phyloP scores from a whole-genome alignment of 352 stramenopile genomes.

The Globisporangium camurandrum region DNA sequence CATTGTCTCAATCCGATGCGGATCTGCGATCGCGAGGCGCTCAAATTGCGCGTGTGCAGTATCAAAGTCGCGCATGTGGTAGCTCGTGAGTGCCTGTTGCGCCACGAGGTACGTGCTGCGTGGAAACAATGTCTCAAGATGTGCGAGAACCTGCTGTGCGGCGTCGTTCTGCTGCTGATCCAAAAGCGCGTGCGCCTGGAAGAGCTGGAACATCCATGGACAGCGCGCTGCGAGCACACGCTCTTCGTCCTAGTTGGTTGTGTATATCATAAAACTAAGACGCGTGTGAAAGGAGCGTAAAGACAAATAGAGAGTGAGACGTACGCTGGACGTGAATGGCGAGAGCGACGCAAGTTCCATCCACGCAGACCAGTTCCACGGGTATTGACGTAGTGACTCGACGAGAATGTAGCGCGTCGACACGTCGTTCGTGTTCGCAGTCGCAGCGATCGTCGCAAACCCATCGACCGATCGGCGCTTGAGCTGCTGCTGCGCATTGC shows the following conservation, averaged over 20 bases:
- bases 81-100: conserved; percentile 71
- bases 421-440: conserved; percentile 26
- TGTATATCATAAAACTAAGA: neutral
- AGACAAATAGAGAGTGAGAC: conserved; percentile 13
- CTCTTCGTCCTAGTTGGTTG: conserved; percentile 44
- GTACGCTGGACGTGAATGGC: conserved; percentile 43
- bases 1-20: conserved; percentile 74
- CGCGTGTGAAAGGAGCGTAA: no score
- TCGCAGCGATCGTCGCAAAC: conserved; percentile 11
- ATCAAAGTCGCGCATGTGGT: conserved; percentile 82
- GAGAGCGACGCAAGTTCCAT: conserved; percentile 87
- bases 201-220: conserved; percentile 81
- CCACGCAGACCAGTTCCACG: conserved; percentile 97
- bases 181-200: conserved; percentile 71
- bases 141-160: conserved; percentile 42
- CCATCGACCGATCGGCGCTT: conserved; percentile 11
- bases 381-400: conserved; percentile 62
- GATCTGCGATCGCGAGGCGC: conserved; percentile 46
- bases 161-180: conserved; percentile 75
- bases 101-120: conserved; percentile 66
- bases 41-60: conserved; percentile 71
- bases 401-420: conserved; percentile 61
- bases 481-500: conserved; percentile 33
- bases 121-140: conserved; percentile 47
- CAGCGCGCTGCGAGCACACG: conserved; percentile 32